phyloP scores from a whole-genome alignment of 371 early-diverging fungal genomes.

The Sanchytrium tribonematis region DNA sequence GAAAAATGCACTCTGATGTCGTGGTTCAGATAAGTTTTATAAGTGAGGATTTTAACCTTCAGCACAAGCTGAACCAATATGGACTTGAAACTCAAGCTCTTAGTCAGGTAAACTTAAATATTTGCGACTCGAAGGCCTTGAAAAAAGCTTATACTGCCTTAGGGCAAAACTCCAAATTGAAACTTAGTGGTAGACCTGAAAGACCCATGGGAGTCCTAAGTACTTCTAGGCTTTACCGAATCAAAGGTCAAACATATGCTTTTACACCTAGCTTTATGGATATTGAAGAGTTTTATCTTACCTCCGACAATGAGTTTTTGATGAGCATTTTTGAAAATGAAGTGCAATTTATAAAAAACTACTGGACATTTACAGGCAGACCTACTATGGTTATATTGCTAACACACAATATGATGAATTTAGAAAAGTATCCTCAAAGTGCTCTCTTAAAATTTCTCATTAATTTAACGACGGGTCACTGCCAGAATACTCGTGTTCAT shows the following conservation, averaged over 20 bases:
- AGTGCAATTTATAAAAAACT: slow-evolving; percentile 34
- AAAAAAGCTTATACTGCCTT: slow-evolving; percentile 41
- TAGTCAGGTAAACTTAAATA: slow-evolving; percentile 35
- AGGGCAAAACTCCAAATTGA: slow-evolving; percentile 44
- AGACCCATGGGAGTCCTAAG: slow-evolving; percentile 39
- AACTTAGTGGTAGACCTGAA: slow-evolving; percentile 43
- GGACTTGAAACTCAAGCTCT: slow-evolving; percentile 46
- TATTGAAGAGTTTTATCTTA: slow-evolving; percentile 50
- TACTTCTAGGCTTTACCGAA: slow-evolving; percentile 49
- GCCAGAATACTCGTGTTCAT: slow-evolving; percentile 12
- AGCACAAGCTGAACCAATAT: slow-evolving; percentile 32
- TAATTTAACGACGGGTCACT: background rate
- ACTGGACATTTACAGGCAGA: slow-evolving; percentile 46
- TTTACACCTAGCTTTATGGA: slow-evolving; percentile 72
- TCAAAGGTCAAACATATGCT: slow-evolving; percentile 48
- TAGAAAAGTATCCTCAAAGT: slow-evolving; percentile 10
- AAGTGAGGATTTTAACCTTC: slow-evolving; percentile 38
- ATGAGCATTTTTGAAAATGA: slow-evolving; percentile 32
- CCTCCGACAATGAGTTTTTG: slow-evolving; percentile 46
- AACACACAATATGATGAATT: slow-evolving; percentile 43
- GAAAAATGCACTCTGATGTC: slow-evolving; percentile 16
- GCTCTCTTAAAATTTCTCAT: background rate
- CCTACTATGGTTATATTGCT: slow-evolving; percentile 51
- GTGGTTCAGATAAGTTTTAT: slow-evolving; percentile 53
- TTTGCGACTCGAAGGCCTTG: slow-evolving; percentile 45